Evolutionary conservation across 2,329 filamentous ascomycete genomes (phyloP), one percentile per base, ranked within the genome.

Genomic region (Sporothrix schenckii): DNA sequence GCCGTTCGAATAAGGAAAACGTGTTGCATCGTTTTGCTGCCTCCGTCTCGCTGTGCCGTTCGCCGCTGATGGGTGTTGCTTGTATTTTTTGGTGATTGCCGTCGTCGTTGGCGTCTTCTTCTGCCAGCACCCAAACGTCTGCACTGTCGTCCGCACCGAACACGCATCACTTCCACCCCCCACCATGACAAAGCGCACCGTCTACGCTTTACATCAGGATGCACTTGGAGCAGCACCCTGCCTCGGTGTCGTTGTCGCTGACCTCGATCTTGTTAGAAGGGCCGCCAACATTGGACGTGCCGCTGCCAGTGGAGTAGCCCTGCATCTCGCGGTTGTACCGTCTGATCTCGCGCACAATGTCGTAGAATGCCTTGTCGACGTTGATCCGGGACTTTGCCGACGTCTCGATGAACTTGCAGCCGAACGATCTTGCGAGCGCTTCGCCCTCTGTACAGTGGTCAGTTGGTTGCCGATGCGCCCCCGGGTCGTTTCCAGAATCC

Each of bases 261-360:
- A 95, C 88, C 75, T 96, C 92, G 86, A 96, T 90, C 82, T 94
- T 92, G 84, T 88, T 85, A 72, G 83, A 80, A 74, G 85, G 90
- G 76, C 86, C 87, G 76, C 86, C 87, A 73, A 83, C 82, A 75
- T 88, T 88, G 73, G 89, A 83, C 72, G 86, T 84, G 76, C 87
- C 89, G 76, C 90, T 91, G 73, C 86, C 88, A 71, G 89, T 88
- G 58, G 90, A 89, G 81, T 96, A 92, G 72, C 92, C 92, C 72
- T 94, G 93, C 90, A 97, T 96, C 79, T 98, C 94, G 80, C 95
- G 94, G 88, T 99, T 98, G 84, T 97, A 98, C 82, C 93, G 91
- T 82, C 95, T 89, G 79, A 99, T 99, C 81, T 98, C 95, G 80
- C 95, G 91, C 71, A 99, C 95, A 76, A 98, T 94, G 80, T 98